These are phyloP conservation scores for Cyathus olla DNA, from an alignment of 1,284 basidiomycete genomes.

Conservation along the genomic window DNA sequence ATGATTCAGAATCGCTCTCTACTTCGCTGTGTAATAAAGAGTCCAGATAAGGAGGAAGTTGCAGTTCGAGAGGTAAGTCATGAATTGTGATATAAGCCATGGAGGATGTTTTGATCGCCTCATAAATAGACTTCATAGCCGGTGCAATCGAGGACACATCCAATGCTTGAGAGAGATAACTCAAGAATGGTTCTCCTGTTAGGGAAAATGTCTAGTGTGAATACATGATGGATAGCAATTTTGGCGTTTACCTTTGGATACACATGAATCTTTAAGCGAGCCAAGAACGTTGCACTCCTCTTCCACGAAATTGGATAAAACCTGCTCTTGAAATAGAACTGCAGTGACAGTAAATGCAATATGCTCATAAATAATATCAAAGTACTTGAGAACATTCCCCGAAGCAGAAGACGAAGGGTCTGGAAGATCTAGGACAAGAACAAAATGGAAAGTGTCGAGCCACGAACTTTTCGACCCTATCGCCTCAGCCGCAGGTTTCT, in stretches of 20 bases:
- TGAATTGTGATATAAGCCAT: conserved; percentile 84
- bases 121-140: conserved; percentile 81
- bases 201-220: not conserved
- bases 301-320: conserved; percentile 86
- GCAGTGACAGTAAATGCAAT: conserved; percentile 90
- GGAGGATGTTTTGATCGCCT: conserved; percentile 76
- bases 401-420: conserved; percentile 87
- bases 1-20: conserved; percentile 58
- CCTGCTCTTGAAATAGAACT: conserved; percentile 89
- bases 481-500: conserved; percentile 42
- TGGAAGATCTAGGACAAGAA: conserved; percentile 89
- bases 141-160: conserved; percentile 77
- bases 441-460: conserved; percentile 89
- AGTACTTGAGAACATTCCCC: conserved; percentile 81
- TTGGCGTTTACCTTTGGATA: conserved; percentile 63
- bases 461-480: conserved; percentile 51
- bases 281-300: conserved; percentile 78
- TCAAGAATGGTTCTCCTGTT: conserved; percentile 66
- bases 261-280: conserved; percentile 75
- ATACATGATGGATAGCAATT: not conserved
- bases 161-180: conserved; percentile 70
- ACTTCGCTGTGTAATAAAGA: conserved; percentile 73
- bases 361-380: conserved; percentile 89
- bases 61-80: conserved; percentile 82
- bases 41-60: conserved; percentile 85